These are phyloP conservation scores for Fomitopsis palustris DNA, from an alignment of 1,284 basidiomycete genomes.

Conservation along the genomic window DNA sequence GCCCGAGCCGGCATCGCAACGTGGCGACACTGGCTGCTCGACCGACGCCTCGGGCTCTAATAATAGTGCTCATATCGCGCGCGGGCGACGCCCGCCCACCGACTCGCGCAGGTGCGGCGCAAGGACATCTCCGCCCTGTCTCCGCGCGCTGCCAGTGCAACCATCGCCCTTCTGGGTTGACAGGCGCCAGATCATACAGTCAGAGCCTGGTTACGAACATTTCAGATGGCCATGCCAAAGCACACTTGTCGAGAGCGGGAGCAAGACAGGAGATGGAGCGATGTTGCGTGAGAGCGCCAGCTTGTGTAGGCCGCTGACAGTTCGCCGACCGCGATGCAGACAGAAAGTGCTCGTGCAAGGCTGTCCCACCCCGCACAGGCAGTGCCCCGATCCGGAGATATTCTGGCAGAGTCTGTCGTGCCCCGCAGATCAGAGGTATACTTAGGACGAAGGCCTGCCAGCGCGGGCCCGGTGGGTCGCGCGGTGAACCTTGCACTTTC, in stretches of 20 bases:
- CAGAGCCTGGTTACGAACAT: not conserved
- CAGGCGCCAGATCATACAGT: not conserved
- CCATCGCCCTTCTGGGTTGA: not conserved
- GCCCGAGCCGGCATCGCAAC: not conserved
- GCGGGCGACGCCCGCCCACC: not conserved
- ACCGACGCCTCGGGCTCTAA: not conserved
- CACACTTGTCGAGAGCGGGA: not conserved
- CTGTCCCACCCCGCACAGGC: not conserved
- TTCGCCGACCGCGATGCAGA: not conserved
- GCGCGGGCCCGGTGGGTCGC: not conserved
- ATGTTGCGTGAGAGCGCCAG: not conserved
- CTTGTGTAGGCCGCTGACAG: not conserved
- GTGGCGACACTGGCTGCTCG: not conserved
- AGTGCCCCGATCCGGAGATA: not conserved
- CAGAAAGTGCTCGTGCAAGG: not conserved
- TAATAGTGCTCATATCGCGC: not conserved
- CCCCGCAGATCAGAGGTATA: not conserved
- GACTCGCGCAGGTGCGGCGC: not conserved
- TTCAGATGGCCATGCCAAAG: not conserved
- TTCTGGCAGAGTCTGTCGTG: not conserved
- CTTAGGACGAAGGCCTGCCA: not conserved
- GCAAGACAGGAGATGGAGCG: not conserved
- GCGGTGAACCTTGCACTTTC: not conserved
- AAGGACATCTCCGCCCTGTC: not conserved
- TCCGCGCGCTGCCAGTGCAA: not conserved